Conservation (phyloP, 805 yeast species). For the Kuraishia cidri region DNA sequence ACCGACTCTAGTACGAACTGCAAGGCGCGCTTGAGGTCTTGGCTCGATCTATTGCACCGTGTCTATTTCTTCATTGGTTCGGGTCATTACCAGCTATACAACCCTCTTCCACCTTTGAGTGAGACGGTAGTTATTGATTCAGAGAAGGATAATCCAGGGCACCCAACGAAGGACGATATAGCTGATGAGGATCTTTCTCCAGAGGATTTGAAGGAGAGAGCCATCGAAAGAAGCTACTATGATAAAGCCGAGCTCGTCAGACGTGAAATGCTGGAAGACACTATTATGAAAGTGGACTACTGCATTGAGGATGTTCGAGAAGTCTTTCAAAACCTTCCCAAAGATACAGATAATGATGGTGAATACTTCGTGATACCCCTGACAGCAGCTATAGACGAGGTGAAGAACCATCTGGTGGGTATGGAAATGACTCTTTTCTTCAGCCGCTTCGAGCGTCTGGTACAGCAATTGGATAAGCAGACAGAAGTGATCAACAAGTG, state of each 20-base stretch:
- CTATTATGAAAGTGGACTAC: slow-evolving; percentile 25
- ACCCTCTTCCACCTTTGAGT: slow-evolving; percentile 22
- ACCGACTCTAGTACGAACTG: neutral
- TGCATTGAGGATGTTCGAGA: neutral
- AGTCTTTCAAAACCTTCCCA: slow-evolving; percentile 4
- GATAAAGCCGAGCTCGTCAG: slow-evolving; percentile 55
- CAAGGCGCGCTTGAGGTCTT: slow-evolving; percentile 29
- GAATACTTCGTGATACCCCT: too few species aligned
- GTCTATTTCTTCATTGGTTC: slow-evolving; percentile 73
- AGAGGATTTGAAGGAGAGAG: slow-evolving; percentile 22
- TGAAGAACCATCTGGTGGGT: too few species aligned
- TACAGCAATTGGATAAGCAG: slow-evolving; percentile 38
- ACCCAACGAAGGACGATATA: slow-evolving; percentile 4
- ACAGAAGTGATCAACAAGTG: slow-evolving; percentile 41
- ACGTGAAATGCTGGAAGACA: slow-evolving; percentile 35
- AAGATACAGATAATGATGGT: too few species aligned
- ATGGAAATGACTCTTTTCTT: too few species aligned
- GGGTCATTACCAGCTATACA: slow-evolving; percentile 49
- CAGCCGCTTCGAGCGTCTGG: too few species aligned
- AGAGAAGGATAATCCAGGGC: slow-evolving; percentile 11
- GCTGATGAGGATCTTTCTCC: slow-evolving; percentile 12
- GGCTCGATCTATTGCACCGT: slow-evolving; percentile 63
- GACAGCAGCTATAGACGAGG: too few species aligned
- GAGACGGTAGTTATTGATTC: slow-evolving; percentile 18
- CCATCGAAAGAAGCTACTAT: slow-evolving; percentile 44